Evolutionary conservation across 768 basidiomycete species (phyloP).

Genomic region (Termitomyces sp.): DNA sequence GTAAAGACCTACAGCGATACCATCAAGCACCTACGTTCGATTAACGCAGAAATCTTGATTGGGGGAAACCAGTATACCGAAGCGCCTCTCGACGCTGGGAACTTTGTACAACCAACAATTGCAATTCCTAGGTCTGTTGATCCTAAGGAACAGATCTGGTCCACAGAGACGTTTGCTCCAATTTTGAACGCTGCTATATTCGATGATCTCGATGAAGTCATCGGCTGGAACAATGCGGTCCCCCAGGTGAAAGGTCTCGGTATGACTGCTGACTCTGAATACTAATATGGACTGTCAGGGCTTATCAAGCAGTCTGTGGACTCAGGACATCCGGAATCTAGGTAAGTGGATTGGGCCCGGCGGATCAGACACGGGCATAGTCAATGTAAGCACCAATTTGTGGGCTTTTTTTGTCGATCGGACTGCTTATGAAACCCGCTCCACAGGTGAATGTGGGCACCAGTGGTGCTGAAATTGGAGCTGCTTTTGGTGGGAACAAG

Average conservation of each 20-base stretch:
- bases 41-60: constrained; percentile 70
- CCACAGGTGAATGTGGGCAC: constrained; percentile 52
- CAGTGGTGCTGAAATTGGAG: constrained; percentile 59
- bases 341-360: constrained; percentile 90
- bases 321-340: constrained; percentile 73
- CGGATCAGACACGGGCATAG: constrained; percentile 89
- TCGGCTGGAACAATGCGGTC: constrained; percentile 86
- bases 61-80: constrained; percentile 59
- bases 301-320: constrained; percentile 90
- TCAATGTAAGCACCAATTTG: constrained; percentile 57
- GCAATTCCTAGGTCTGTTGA: constrained; percentile 59
- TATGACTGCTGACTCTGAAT: constrained; percentile 10
- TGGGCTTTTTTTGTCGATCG: constrained; percentile 6
- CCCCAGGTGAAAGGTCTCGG: constrained; percentile 47
- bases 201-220: constrained; percentile 81
- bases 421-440: constrained; percentile 2
- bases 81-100: constrained; percentile 55
- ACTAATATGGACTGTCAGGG: constrained; percentile 38
- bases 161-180: constrained; percentile 83
- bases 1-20: constrained; percentile 61
- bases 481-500: constrained; percentile 95
- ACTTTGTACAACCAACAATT: constrained; percentile 89
- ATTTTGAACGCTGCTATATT: constrained; percentile 83
- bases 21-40: constrained; percentile 51
- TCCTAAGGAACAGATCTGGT: constrained; percentile 58